Evolutionary conservation across 306 rosid genomes (phyloP).

Genomic region (Betula pendula): DNA sequence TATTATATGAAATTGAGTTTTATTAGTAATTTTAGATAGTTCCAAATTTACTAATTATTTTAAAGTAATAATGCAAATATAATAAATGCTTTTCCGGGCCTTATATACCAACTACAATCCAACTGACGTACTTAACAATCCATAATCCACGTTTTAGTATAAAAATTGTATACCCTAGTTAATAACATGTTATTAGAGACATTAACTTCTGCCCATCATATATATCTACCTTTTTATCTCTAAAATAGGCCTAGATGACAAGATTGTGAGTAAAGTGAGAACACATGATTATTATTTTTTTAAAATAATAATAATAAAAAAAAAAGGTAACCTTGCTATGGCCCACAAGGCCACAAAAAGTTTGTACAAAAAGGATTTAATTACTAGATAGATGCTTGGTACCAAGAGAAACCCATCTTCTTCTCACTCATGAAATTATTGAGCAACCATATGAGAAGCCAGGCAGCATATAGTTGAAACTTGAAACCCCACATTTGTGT

Average conservation of each 20-base stretch:
- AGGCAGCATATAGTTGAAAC: background rate
- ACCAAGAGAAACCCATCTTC: slow-evolving; percentile 19
- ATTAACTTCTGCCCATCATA: background rate
- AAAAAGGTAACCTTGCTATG: background rate
- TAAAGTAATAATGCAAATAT: too few species aligned
- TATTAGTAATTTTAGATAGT: too few species aligned
- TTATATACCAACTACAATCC: too few species aligned
- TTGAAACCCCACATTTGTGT: slow-evolving; percentile 3
- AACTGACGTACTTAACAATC: too few species aligned
- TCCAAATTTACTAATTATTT: too few species aligned
- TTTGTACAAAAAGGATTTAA: slow-evolving; percentile 7
- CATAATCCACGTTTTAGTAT: too few species aligned
- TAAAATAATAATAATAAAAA: background rate
- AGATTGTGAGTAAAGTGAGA: background rate
- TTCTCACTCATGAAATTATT: slow-evolving; percentile 8
- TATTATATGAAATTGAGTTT: too few species aligned
- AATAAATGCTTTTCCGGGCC: too few species aligned
- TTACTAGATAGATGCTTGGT: slow-evolving; percentile 21
- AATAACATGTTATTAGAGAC: too few species aligned
- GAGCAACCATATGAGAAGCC: slow-evolving; percentile 5
- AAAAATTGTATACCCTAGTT: too few species aligned
- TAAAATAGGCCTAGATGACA: background rate
- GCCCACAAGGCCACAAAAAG: slow-evolving; percentile 17
- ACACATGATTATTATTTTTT: too few species aligned
- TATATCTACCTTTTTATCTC: background rate